These are phyloP conservation scores for Fonsecaea pugnacius DNA, from an alignment of 2,329 filamentous ascomycete species.

Conservation along the genomic window DNA sequence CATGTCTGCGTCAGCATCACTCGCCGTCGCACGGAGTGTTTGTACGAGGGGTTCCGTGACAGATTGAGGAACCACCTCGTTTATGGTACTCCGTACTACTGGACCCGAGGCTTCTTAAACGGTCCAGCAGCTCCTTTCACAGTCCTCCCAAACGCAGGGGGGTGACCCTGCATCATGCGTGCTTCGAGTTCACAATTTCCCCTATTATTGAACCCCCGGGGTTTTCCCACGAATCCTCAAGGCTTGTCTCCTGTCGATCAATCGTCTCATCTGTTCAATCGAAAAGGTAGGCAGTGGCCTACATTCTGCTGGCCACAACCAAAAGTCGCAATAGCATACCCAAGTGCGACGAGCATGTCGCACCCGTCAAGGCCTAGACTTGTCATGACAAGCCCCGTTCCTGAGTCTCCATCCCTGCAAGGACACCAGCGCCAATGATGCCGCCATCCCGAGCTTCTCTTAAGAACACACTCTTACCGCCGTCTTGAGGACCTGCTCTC, in stretches of 20 bases:
- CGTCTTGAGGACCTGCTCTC: slow-evolving; percentile 50
- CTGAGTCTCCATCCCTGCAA: slow-evolving; percentile 53
- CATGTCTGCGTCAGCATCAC: not conserved
- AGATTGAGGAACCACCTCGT: slow-evolving; percentile 16
- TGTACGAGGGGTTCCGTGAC: slow-evolving; percentile 11
- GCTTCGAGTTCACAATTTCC: not conserved
- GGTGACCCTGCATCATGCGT: not conserved
- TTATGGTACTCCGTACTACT: not conserved
- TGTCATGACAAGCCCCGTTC: slow-evolving; percentile 11
- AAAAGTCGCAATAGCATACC: not conserved
- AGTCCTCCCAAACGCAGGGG: slow-evolving; percentile 8
- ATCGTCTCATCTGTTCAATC: not conserved
- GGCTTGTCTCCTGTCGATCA: slow-evolving; percentile 5
- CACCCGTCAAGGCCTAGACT: not conserved
- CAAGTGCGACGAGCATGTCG: not conserved
- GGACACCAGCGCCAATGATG: slow-evolving; percentile 60
- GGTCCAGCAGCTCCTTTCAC: slow-evolving; percentile 6
- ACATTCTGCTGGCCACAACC: not conserved
- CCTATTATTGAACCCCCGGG: not conserved
- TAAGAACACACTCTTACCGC: slow-evolving; percentile 56
- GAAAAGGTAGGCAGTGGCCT: not conserved
- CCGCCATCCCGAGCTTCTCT: slow-evolving; percentile 59
- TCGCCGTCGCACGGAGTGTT: slow-evolving; percentile 2
- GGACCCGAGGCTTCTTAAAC: not conserved
- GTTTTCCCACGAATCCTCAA: slow-evolving; percentile 9